These are phyloP conservation scores for Xylariaceae sp. DNA, from an alignment of 2,329 filamentous ascomycete genomes.

Conservation along the genomic window DNA sequence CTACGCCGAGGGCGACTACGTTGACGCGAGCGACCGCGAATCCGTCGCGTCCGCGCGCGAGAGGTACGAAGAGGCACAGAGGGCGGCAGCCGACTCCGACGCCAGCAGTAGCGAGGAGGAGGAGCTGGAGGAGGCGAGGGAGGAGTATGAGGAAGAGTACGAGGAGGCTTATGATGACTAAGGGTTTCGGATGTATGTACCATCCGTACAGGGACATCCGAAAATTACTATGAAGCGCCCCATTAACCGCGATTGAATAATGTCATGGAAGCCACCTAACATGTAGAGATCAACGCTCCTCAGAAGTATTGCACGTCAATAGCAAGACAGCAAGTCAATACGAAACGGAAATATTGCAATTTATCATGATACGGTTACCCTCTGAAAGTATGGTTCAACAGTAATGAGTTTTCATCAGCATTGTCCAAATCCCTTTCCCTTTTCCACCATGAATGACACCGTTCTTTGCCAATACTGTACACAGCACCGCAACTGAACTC, in stretches of 20 bases:
- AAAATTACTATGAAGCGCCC: too few species aligned
- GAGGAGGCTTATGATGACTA: conserved; percentile 39
- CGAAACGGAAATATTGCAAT: conserved; percentile 7
- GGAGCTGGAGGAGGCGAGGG: conserved; percentile 45
- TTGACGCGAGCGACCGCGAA: conserved; percentile 37
- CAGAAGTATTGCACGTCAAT: too few species aligned
- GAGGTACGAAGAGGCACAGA: conserved; percentile 38
- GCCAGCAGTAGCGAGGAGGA: conserved; percentile 48
- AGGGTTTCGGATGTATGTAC: too few species aligned
- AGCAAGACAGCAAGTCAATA: conserved; percentile 10
- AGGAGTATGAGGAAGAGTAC: conserved; percentile 46
- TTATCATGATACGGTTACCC: conserved; percentile 16
- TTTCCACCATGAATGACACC: conserved; percentile 7
- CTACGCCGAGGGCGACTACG: conserved; percentile 37
- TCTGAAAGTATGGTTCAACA: conserved; percentile 10
- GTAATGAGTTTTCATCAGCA: conserved; percentile 1
- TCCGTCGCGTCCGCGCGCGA: conserved; percentile 34
- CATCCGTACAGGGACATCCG: too few species aligned
- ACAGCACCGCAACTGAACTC: too few species aligned
- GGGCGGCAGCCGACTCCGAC: conserved; percentile 35
- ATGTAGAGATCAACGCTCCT: too few species aligned
- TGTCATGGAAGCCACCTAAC: too few species aligned
- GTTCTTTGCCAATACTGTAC: too few species aligned
- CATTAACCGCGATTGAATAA: too few species aligned
- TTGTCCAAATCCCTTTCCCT: neutral